These are phyloP conservation scores for Suillus occidentalis DNA, from an alignment of 768 basidiomycete species.

Conservation along the genomic window DNA sequence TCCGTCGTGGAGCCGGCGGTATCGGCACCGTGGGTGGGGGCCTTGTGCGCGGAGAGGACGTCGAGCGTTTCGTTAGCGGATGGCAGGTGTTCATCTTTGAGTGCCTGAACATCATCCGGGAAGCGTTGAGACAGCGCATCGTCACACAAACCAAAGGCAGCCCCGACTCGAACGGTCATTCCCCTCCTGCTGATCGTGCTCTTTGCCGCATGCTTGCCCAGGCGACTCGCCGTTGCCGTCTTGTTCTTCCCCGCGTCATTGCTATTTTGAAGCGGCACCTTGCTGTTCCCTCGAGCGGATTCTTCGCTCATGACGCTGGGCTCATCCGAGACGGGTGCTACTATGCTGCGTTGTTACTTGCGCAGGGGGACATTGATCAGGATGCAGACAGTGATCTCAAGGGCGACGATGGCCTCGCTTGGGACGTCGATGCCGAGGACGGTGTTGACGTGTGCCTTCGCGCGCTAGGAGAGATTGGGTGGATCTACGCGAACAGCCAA, in stretches of 20 bases:
- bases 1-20: constrained; percentile 48
- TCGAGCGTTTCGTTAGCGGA: constrained; percentile 71
- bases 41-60: constrained; percentile 47
- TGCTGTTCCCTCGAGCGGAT: constrained; percentile 39
- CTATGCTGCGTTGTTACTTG: constrained; percentile 79
- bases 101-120: constrained; percentile 86
- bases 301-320: constrained; percentile 86
- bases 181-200: constrained; percentile 47
- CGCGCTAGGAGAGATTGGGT: constrained; percentile 80
- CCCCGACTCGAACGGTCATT: constrained; percentile 36
- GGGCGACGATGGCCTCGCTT: constrained; percentile 17
- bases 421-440: constrained; percentile 33
- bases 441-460: constrained; percentile 55
- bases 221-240: constrained; percentile 48
- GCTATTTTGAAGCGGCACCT: constrained; percentile 53
- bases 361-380: constrained; percentile 54
- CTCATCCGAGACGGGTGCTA: constrained; percentile 88
- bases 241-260: constrained; percentile 50
- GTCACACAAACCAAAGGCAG: constrained; percentile 40
- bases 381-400: constrained; percentile 38
- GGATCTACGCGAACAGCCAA: constrained; percentile 75
- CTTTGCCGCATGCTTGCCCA: constrained; percentile 47
- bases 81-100: constrained; percentile 96
- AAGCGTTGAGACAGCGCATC: constrained; percentile 69
- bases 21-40: constrained; percentile 38